These are phyloP conservation scores for Coemansia biformis DNA, from an alignment of 192 early-diverging fungal genomes.

Conservation along the genomic window DNA sequence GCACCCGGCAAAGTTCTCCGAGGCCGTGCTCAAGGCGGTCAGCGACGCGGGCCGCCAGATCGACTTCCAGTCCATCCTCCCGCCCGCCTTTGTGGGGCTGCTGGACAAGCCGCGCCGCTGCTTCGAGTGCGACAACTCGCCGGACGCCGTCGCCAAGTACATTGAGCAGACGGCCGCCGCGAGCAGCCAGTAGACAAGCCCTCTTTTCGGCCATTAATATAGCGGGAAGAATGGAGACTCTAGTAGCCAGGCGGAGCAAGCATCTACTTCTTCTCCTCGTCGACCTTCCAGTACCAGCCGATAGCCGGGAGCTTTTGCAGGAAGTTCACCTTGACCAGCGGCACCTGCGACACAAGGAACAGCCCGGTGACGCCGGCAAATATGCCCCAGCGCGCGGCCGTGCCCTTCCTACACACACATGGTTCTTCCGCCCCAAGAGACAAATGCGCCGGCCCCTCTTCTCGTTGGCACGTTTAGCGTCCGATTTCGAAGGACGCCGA, in stretches of 20 bases:
- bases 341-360: conserved; percentile 46
- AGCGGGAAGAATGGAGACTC: no score
- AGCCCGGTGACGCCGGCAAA: conserved; percentile 34
- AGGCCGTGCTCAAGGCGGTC: conserved; percentile 76
- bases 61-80: conserved; percentile 57
- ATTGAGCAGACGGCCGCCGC: conserved; percentile 16
- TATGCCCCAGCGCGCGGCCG: conserved; percentile 42
- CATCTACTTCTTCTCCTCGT: conserved; percentile 32
- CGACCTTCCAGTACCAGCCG: conserved; percentile 54
- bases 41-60: conserved; percentile 48
- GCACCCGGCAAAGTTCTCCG: conserved; percentile 94
- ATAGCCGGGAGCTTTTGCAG: conserved; percentile 39
- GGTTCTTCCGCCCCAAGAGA: no score
- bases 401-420: conserved; percentile 40
- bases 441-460: neutral
- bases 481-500: no score
- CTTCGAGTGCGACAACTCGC: conserved; percentile 42
- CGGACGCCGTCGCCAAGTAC: conserved; percentile 37
- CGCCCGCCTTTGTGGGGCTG: conserved; percentile 63
- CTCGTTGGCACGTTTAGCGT: neutral
- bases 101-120: conserved; percentile 67
- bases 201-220: neutral
- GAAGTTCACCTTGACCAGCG: conserved; percentile 30
- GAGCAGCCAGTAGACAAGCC: neutral
- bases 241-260: no score